phyloP scores from a whole-genome alignment of 1,284 basidiomycete species.

The Pseudomicrostroma phylloplanum region DNA sequence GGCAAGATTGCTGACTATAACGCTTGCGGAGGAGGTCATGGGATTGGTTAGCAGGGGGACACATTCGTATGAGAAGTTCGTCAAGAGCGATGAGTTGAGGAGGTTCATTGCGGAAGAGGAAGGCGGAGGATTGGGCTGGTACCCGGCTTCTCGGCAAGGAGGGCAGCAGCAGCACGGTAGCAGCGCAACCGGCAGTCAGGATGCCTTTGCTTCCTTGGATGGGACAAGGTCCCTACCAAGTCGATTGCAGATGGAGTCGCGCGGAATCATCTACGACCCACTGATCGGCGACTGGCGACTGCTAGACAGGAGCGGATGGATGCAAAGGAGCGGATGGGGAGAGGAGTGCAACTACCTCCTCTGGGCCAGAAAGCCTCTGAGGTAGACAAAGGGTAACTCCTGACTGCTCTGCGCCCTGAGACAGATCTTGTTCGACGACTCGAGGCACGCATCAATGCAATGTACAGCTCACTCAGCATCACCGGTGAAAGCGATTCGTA shows the following conservation, averaged over 20 bases:
- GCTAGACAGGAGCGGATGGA: slow-evolving; percentile 15
- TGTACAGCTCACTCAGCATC: no score
- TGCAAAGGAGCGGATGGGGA: slow-evolving; percentile 19
- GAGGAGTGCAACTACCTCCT: slow-evolving; percentile 49
- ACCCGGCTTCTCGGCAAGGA: neutral
- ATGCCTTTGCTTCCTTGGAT: slow-evolving; percentile 1
- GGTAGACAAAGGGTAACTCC: no score
- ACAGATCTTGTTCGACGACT: no score
- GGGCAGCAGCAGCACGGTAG: neutral
- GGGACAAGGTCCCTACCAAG: slow-evolving; percentile 16
- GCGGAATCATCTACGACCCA: slow-evolving; percentile 42
- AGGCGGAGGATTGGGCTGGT: slow-evolving; percentile 28
- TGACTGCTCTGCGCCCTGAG: no score
- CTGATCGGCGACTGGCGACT: slow-evolving; percentile 29
- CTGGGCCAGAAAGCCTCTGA: slow-evolving; percentile 41
- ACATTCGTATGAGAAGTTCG: slow-evolving; percentile 83
- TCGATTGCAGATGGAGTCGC: slow-evolving; percentile 36
- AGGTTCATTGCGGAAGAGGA: slow-evolving; percentile 67
- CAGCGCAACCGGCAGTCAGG: neutral
- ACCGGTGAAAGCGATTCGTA: no score
- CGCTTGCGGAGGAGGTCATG: slow-evolving; percentile 74
- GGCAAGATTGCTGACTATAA: slow-evolving; percentile 80
- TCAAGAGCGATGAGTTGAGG: slow-evolving; percentile 81
- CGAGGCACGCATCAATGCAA: no score
- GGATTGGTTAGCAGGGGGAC: slow-evolving; percentile 80